These are phyloP conservation scores for Talaromyces sp. DNA, from an alignment of 2,329 filamentous ascomycete genomes.

Conservation along the genomic window DNA sequence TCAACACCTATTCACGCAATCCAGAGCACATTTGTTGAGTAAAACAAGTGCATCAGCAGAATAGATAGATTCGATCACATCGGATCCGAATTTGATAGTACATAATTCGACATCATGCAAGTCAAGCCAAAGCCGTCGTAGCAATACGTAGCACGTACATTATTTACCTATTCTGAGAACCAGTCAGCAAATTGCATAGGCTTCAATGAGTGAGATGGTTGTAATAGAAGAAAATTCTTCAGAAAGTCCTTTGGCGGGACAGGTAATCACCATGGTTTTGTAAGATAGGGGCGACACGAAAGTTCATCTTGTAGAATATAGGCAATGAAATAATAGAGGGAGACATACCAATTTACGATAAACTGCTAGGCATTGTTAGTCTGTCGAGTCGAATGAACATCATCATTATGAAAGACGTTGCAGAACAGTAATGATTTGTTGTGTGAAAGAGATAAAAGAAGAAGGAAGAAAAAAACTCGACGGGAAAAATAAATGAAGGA, in stretches of 20 bases:
- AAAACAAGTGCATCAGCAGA: constrained; percentile 12
- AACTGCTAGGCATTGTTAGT: neutral
- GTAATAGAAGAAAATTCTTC: constrained; percentile 29
- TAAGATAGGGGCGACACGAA: constrained; percentile 64
- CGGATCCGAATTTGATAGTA: constrained; percentile 52
- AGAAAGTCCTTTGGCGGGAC: constrained; percentile 62
- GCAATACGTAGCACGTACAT: neutral
- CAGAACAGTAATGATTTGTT: neutral
- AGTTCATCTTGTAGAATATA: constrained; percentile 52
- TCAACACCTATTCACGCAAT: neutral
- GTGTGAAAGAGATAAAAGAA: constrained; percentile 11
- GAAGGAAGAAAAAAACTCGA: constrained; percentile 16
- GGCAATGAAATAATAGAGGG: constrained; percentile 14
- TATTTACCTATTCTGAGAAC: constrained; percentile 2
- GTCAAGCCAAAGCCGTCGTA: neutral
- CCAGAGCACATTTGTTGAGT: neutral
- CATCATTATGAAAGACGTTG: neutral
- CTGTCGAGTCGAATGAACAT: neutral
- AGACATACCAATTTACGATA: constrained; percentile 15
- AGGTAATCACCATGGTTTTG: constrained; percentile 58
- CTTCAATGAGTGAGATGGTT: neutral
- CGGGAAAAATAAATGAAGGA: constrained; percentile 7
- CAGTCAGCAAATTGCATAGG: constrained; percentile 25
- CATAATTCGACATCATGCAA: constrained; percentile 40
- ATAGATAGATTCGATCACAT: constrained; percentile 32